Conservation (phyloP, 805 yeast genomes). For the Barnettozyma wickerhamii region DNA sequence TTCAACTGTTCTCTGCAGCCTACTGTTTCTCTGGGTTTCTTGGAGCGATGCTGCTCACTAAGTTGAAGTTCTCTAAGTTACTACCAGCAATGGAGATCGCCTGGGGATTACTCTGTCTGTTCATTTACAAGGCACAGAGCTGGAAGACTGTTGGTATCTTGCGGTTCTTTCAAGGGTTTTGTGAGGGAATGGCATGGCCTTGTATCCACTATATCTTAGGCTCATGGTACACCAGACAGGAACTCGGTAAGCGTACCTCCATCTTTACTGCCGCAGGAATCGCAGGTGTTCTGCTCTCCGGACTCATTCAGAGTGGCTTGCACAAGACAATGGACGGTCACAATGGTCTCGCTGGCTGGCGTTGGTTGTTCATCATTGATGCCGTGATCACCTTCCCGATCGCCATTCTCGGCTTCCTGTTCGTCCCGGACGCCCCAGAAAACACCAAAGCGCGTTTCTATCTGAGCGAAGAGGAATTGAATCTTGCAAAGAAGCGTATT, state of each 20-base stretch:
- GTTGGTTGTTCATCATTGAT: constrained; percentile 14
- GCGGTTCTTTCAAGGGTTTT: constrained; percentile 56
- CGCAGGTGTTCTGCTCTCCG: constrained; percentile 31
- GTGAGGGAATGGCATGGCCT: constrained; percentile 60
- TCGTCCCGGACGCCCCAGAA: constrained; percentile 39
- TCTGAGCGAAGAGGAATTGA: constrained; percentile 15
- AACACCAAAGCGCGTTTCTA: constrained; percentile 15
- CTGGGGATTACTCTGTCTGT: constrained; percentile 48
- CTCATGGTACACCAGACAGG: constrained; percentile 49
- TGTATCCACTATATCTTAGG: constrained; percentile 55
- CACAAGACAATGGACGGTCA: constrained; percentile 7
- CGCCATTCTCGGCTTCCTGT: constrained; percentile 25
- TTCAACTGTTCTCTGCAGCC: constrained; percentile 7
- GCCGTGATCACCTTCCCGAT: constrained; percentile 11
- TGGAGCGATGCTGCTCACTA: constrained; percentile 6
- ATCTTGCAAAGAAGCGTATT: constrained; percentile 10
- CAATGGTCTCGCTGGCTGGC: constrained; percentile 10
- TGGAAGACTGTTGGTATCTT: constrained; percentile 36
- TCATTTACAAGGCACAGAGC: constrained; percentile 7
- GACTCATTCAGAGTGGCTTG: constrained; percentile 21
- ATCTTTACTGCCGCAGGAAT: constrained; percentile 28
- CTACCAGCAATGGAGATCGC: constrained; percentile 7
- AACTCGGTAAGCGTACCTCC: constrained; percentile 58
- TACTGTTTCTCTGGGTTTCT: constrained; percentile 10
- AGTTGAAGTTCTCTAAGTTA: constrained; percentile 5